Evolutionary conservation across 192 early-diverging fungal genomes (phyloP).

Genomic region (Geranomyces michiganensis): DNA sequence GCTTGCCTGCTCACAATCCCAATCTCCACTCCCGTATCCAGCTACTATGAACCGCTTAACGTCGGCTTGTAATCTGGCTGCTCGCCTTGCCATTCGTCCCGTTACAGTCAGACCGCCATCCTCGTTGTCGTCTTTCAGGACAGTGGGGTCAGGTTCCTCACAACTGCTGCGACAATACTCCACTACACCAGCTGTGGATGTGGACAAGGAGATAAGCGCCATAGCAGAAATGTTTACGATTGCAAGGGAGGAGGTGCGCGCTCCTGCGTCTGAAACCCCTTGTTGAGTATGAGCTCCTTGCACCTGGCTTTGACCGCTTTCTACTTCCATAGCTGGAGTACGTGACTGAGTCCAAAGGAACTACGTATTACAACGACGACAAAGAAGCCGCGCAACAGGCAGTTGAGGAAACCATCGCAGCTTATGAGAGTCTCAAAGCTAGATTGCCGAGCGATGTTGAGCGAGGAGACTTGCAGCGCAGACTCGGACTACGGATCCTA

Average conservation of each 20-base stretch:
- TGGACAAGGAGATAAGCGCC: constrained; percentile 4
- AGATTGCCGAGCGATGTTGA: background rate
- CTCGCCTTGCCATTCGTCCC: no score
- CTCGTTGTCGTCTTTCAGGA: no score
- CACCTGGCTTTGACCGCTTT: background rate
- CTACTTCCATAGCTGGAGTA: constrained; percentile 17
- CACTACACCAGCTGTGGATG: no score
- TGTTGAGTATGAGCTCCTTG: background rate
- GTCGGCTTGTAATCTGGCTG: no score
- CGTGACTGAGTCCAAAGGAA: constrained; percentile 23
- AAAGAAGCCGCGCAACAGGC: constrained; percentile 18
- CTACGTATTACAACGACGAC: constrained; percentile 30
- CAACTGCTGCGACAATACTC: no score
- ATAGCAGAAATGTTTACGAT: constrained; percentile 21
- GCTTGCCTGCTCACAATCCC: no score
- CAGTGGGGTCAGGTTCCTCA: no score
- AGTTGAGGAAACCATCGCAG: constrained; percentile 17
- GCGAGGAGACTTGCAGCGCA: constrained; percentile 3
- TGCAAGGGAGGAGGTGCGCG: constrained; percentile 21
- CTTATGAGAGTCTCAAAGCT: constrained; percentile 1
- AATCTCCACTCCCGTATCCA: no score
- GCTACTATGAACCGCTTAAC: no score
- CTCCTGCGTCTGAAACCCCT: no score
- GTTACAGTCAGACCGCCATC: no score
- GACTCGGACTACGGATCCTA: constrained; percentile 19